Evolutionary conservation across 2,329 filamentous ascomycete species (phyloP), one percentile per base, ranked within the genome.

Genomic region (Aspergillus intermedius): DNA sequence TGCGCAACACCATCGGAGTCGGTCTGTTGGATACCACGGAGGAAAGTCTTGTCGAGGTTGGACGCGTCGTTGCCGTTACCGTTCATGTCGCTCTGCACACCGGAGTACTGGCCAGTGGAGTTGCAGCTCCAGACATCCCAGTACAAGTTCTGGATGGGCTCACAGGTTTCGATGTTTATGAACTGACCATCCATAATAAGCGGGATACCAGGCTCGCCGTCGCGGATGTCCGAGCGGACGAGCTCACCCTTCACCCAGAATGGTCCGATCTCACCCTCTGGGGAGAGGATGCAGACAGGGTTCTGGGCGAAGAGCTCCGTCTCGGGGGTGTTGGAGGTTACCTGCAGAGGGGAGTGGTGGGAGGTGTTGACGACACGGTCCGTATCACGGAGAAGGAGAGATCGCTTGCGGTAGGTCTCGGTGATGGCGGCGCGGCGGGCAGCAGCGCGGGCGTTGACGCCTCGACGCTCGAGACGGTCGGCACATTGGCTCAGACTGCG

Each of bases 251-350:
- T 56, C 12, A 72, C 64, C 49, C 62, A 80, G 65, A 76, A 79
- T 7, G 77, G 77, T 2, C 59, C 56, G 8, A 46, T 67, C 4
- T 72, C 77, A 12, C 73, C 72, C 57, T 79, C 76, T 0, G 77
- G 76, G 22, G 68, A 72, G 25, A 80, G 65, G 13, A 77, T 59
- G 52, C 76, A 79, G 23, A 70, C 34, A 57, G 64, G 17, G 61
- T 54, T 62, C 44, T 56, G 56, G 41, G 49, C 30, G 48, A 64
- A 65, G 12, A 65, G 44, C n/a, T 54, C 53, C 0, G 50, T 46
- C 17, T 60, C 60, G 13, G 55, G 40, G 3, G 59, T 55, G 42
- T 47, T 49, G 9, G 53, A 1, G 1, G 54, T 60, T 21, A 61
- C 57, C 7, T 54, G 19, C 2, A 55, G 40, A 8, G 62, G 62